These are phyloP conservation scores for Geotrichum restrictum DNA, from an alignment of 1,139 yeast species.

Conservation along the genomic window DNA sequence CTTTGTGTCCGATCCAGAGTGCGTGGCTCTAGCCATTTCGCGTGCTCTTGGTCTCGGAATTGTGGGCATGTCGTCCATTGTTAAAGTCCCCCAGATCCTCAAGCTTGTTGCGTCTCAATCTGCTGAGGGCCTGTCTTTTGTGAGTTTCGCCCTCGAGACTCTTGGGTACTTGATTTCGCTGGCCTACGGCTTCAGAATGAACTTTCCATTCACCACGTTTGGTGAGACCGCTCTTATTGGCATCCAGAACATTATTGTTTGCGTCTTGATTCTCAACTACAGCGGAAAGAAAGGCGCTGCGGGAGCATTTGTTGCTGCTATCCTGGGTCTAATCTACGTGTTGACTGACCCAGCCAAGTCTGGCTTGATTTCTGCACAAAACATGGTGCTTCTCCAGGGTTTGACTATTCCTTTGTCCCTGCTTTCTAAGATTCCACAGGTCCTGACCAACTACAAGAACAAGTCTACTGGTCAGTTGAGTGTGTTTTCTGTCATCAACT, in stretches of 20 bases:
- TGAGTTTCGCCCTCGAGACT: conserved; percentile 41
- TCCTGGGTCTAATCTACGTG: conserved; percentile 26
- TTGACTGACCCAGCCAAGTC: conserved; percentile 26
- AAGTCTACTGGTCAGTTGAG: conserved; percentile 55
- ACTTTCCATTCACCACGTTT: conserved; percentile 44
- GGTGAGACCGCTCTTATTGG: conserved; percentile 45
- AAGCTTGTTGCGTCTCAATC: conserved; percentile 37
- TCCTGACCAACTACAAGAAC: conserved; percentile 46
- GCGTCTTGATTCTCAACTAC: conserved; percentile 37
- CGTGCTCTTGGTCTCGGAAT: conserved; percentile 40
- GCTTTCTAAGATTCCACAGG: conserved; percentile 56
- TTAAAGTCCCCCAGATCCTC: conserved; percentile 42
- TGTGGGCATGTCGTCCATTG: conserved; percentile 38
- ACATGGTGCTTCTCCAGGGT: conserved; percentile 44
- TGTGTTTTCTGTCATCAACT: conserved; percentile 52
- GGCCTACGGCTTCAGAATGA: conserved; percentile 42
- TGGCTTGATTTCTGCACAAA: conserved; percentile 27
- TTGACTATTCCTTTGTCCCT: conserved; percentile 54
- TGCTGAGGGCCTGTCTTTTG: conserved; percentile 40
- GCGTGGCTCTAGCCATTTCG: conserved; percentile 34
- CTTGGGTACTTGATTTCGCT: conserved; percentile 41
- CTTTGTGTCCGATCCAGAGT: conserved; percentile 31
- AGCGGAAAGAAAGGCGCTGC: conserved; percentile 25
- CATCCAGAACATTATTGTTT: conserved; percentile 41
- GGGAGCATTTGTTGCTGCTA: conserved; percentile 31